Base-by-base conservation (phyloP, 1,284 basidiomycete genomes). In the Trametes sp. region DNA sequence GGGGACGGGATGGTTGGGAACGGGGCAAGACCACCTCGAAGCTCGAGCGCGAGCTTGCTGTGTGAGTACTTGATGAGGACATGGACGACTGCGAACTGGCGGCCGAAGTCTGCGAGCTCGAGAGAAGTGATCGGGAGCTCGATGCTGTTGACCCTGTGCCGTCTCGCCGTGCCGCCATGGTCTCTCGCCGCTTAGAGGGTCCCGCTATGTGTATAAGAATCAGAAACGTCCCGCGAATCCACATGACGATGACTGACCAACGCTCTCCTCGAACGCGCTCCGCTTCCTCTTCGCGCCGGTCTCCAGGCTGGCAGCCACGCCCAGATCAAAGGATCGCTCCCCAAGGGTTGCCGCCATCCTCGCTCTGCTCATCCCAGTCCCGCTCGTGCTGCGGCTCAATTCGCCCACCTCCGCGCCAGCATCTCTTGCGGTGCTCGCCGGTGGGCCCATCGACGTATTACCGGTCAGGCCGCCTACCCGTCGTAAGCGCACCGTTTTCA, bases 401-500 rank as follows among this genome's bases (percentile, higher is more conserved):
- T 63, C 54, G n/a, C 69, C 44, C 35, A 62, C 58, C 16, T 50
- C 31, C 41, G 59, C 57, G 51, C 63, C 54, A 53, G 67, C 65
- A 66, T 67, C 64, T 65, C 31, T 46, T 24, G 53, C 66, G 66
- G 46, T 49, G 45, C 51, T 55, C 36, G 54, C 16, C 14, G 55
- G 63, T 28, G 54, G 60, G 42, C 57, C 58, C 66, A 67, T 67
- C 1, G 66, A 62, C 44, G 59, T 42, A 21, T 60, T 46, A n/a
- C 66, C 66, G 3, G 61, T 44, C 33, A 51, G 33, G 5, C 57
- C 64, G 23, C 65, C 72, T 0, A 87, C 83, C 72, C 84, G 89
- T 65, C 84, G 81, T 57, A 93, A 70, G 44, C 87, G 80, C 28
- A 87, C 88, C 0, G 83, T 88, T 78, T 92, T 93, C 82, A 93